phyloP scores from a whole-genome alignment of 257 asterid genomes.

The Penstemon eatonii region DNA sequence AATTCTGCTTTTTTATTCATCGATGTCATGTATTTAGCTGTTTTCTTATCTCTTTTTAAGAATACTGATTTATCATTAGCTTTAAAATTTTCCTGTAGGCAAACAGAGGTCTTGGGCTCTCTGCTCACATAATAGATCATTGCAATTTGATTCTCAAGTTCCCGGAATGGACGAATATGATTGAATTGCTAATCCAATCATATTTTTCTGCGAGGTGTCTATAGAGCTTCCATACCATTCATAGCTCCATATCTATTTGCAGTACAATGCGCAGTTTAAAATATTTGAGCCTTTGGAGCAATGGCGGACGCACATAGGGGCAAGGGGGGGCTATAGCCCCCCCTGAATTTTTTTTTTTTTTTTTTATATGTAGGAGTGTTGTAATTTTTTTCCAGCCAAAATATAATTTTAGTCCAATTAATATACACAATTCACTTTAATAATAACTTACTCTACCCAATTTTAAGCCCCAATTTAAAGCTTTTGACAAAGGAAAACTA shows the following conservation, averaged over 20 bases:
- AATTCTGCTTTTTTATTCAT: neutral
- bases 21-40: neutral
- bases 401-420: too few relatives aligned
- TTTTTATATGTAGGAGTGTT: too few relatives aligned
- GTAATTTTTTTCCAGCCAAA: too few relatives aligned
- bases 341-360: too few relatives aligned
- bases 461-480: too few relatives aligned
- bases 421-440: too few relatives aligned
- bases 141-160: slow-evolving; percentile 89
- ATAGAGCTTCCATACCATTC: slow-evolving; percentile 12
- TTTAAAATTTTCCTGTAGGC: slow-evolving; percentile 57
- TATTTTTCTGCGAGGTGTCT: neutral
- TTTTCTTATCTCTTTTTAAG: neutral
- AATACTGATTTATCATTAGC: slow-evolving; percentile 15
- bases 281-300: slow-evolving; percentile 89
- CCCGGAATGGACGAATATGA: slow-evolving; percentile 89
- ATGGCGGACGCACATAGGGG: too few relatives aligned
- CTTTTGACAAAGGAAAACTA: too few relatives aligned
- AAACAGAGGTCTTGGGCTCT: slow-evolving; percentile 90
- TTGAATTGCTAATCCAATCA: slow-evolving; percentile 27
- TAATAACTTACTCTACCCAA: too few relatives aligned
- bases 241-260: slow-evolving; percentile 36
- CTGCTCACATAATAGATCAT: slow-evolving; percentile 82
- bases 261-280: slow-evolving; percentile 90
- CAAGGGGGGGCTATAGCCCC: too few relatives aligned